A percentile compares a stretch with the other conserved stretches of the same genome.
phyloP scores from a whole-genome alignment of 345 rosid genomes.

The Salix viminalis region DNA sequence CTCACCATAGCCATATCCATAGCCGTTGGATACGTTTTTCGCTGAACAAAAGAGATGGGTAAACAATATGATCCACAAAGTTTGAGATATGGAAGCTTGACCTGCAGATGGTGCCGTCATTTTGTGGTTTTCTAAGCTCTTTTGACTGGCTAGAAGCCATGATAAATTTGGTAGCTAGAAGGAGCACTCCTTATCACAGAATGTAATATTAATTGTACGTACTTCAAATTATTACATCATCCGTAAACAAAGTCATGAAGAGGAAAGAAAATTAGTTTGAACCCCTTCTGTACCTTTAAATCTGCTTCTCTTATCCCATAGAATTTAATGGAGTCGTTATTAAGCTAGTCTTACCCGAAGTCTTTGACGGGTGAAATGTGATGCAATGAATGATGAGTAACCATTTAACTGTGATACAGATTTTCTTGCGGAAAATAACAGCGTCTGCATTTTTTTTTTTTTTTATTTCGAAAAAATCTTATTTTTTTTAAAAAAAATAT shows the following conservation, averaged over 20 bases:
- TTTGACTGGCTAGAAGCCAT: not conserved
- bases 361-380: not conserved
- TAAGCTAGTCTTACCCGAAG: not conserved
- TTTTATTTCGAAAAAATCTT: rapidly evolving
- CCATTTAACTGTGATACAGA: rapidly evolving
- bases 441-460: too few species aligned
- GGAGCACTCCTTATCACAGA: not conserved
- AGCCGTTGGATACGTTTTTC: not conserved
- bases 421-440: not conserved
- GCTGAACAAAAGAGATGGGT: too few species aligned
- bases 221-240: not conserved
- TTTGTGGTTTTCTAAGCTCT: not conserved
- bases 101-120: not conserved
- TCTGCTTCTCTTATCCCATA: not conserved
- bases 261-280: not conserved
- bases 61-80: too few species aligned
- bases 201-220: not conserved
- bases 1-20: not conserved
- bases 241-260: not conserved
- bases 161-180: not conserved
- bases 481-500: too few species aligned
- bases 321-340: not conserved
- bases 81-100: not conserved
- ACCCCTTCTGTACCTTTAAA: not conserved
- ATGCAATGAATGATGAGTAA: not conserved